These are phyloP conservation scores for Starmerella vitae DNA, from an alignment of 805 yeast species.

Conservation along the genomic window DNA sequence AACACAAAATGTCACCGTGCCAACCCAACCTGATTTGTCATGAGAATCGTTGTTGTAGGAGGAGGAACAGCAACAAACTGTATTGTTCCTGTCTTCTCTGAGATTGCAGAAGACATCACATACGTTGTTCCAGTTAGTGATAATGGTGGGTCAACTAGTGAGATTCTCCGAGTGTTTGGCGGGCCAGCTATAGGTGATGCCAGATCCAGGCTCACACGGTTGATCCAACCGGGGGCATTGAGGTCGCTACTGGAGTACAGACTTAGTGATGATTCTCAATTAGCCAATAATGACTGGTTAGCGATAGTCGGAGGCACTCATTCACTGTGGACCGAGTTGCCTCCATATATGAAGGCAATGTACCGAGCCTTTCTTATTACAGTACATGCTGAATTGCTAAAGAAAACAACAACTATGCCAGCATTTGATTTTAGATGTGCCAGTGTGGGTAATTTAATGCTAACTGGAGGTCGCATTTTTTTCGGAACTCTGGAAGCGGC, in stretches of 20 bases:
- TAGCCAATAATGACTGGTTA: slow-evolving; percentile 64
- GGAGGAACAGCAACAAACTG: slow-evolving; percentile 61
- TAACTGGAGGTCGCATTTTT: slow-evolving; percentile 69
- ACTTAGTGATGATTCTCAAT: slow-evolving; percentile 34
- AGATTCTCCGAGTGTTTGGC: slow-evolving; percentile 69
- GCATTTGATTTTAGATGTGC: slow-evolving; percentile 67
- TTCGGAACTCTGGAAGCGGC: slow-evolving; percentile 78
- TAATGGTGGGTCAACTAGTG: slow-evolving; percentile 92
- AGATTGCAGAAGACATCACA: slow-evolving; percentile 34
- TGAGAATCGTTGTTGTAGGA: slow-evolving; percentile 24
- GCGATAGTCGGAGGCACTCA: slow-evolving; percentile 69
- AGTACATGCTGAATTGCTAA: slow-evolving; percentile 62
- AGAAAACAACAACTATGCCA: slow-evolving; percentile 44
- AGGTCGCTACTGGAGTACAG: slow-evolving; percentile 36
- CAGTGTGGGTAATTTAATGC: slow-evolving; percentile 68
- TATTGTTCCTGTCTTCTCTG: slow-evolving; percentile 44
- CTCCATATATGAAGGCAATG: slow-evolving; percentile 50
- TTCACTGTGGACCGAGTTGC: slow-evolving; percentile 47
- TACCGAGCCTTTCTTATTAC: slow-evolving; percentile 64
- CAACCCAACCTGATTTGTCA: too few relatives aligned
- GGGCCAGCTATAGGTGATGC: slow-evolving; percentile 95
- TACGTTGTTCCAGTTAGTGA: slow-evolving; percentile 77
- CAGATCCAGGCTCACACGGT: slow-evolving; percentile 61
- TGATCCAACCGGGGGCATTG: slow-evolving; percentile 42
- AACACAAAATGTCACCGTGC: too few relatives aligned